A percentile compares a stretch with the other conserved stretches of the same genome.
Evolutionary conservation across 2,329 filamentous ascomycete genomes (phyloP).

Genomic region (Cladosporium halotolerans): DNA sequence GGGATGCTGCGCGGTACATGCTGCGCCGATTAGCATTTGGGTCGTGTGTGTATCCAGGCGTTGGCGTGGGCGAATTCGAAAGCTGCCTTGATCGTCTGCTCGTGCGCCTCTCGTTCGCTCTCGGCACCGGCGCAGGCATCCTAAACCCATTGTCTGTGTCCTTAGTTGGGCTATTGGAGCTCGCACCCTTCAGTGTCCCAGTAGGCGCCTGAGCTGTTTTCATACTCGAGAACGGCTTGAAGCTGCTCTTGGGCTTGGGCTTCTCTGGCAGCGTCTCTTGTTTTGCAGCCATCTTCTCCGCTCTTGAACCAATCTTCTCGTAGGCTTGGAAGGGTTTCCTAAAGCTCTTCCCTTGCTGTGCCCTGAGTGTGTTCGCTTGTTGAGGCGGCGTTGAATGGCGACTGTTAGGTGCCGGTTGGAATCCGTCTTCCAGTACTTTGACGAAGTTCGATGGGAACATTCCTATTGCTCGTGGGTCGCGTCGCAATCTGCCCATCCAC

Average conservation of each 20-base stretch:
- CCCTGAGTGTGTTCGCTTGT: slow-evolving; percentile 37
- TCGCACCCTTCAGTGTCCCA: slow-evolving; percentile 23
- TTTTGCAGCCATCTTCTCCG: slow-evolving; percentile 10
- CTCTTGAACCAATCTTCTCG: slow-evolving; percentile 16
- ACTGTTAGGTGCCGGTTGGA: slow-evolving; percentile 62
- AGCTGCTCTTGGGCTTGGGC: slow-evolving; percentile 32
- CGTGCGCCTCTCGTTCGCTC: slow-evolving; percentile 15
- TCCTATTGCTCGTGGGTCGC: slow-evolving; percentile 85
- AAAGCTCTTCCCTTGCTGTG: slow-evolving; percentile 48
- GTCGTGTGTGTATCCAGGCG: slow-evolving; percentile 24
- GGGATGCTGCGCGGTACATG: slow-evolving; percentile 19
- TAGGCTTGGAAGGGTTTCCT: slow-evolving; percentile 32
- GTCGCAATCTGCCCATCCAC: slow-evolving; percentile 91
- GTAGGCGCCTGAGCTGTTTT: slow-evolving; percentile 38
- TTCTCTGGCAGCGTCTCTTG: slow-evolving; percentile 25
- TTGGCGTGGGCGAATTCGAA: slow-evolving; percentile 32
- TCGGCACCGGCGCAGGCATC: slow-evolving; percentile 29
- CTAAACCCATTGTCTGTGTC: slow-evolving; percentile 23
- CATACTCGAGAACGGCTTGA: slow-evolving; percentile 47
- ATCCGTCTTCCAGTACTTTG: slow-evolving; percentile 76
- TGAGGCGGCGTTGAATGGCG: slow-evolving; percentile 47
- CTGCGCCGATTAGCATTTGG: slow-evolving; percentile 4
- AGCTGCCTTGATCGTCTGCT: slow-evolving; percentile 13
- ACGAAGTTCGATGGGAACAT: slow-evolving; percentile 98
- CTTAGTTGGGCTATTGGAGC: slow-evolving; percentile 14